phyloP scores from a whole-genome alignment of 768 basidiomycete genomes.

The Leccinum ochraceum region DNA sequence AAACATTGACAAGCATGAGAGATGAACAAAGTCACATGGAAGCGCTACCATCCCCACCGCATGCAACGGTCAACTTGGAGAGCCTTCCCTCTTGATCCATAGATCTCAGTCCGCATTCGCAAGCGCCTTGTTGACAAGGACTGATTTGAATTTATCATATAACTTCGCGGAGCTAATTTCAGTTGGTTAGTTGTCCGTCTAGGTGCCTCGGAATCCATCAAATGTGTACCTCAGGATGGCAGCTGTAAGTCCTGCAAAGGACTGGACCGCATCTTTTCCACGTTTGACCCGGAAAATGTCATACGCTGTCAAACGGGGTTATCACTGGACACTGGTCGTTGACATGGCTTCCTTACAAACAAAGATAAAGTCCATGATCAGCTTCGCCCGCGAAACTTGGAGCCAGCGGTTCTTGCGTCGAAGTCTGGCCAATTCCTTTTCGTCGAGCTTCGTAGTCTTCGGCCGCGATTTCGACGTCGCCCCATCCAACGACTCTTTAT shows the following conservation, averaged over 20 bases:
- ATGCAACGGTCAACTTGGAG: background rate
- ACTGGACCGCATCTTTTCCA: conserved; percentile 58
- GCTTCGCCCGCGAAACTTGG: conserved; percentile 64
- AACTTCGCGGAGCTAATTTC: conserved; percentile 66
- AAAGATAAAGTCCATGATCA: conserved; percentile 84
- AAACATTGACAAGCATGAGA: conserved; percentile 1
- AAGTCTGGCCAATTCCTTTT: conserved; percentile 68
- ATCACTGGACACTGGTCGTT: conserved; percentile 12
- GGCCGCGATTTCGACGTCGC: conserved; percentile 71
- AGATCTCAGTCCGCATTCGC: conserved; percentile 22
- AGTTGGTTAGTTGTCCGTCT: conserved; percentile 2
- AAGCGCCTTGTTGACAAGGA: conserved; percentile 52
- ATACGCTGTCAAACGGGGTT: conserved; percentile 53
- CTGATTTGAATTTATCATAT: conserved; percentile 67
- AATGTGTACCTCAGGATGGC: conserved; percentile 68
- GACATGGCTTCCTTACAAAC: conserved; percentile 57
- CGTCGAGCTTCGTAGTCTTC: conserved; percentile 56
- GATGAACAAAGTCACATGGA: background rate
- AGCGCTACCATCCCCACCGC: background rate
- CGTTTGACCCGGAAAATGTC: conserved; percentile 73
- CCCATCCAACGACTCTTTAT: conserved; percentile 69
- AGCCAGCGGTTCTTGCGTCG: conserved; percentile 78
- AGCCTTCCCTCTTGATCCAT: background rate
- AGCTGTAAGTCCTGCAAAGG: conserved; percentile 65
- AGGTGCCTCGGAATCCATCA: background rate